These are phyloP conservation scores for Magnaporthales sp. DNA, from an alignment of 2,329 filamentous ascomycete species.

Conservation along the genomic window DNA sequence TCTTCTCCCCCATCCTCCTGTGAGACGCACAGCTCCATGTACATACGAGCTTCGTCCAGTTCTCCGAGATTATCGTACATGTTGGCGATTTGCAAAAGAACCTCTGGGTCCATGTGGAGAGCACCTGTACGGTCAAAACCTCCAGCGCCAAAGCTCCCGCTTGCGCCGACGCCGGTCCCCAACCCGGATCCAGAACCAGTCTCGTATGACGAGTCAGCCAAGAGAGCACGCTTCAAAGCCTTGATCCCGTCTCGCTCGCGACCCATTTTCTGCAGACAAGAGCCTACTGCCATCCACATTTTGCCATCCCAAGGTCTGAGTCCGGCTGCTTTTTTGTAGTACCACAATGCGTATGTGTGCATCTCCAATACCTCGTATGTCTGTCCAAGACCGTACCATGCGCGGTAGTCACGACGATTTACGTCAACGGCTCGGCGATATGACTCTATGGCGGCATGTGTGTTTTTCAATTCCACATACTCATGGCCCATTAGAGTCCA, in stretches of 20 bases:
- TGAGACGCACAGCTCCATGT: conserved; percentile 92
- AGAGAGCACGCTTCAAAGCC: conserved; percentile 82
- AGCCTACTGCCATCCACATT: conserved; percentile 96
- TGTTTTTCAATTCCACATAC: conserved; percentile 98
- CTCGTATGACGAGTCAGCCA: conserved; percentile 82
- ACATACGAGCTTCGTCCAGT: conserved; percentile 72
- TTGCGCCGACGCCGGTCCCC: conserved; percentile 7
- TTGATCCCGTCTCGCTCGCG: conserved; percentile 87
- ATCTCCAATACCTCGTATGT: conserved; percentile 97
- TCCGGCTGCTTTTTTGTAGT: conserved; percentile 91
- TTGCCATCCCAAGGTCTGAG: conserved; percentile 94
- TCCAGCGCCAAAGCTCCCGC: conserved; percentile 41
- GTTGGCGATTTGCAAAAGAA: conserved; percentile 78
- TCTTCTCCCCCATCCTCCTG: conserved; percentile 65
- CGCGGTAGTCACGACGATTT: conserved; percentile 91
- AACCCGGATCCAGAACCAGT: conserved; percentile 11
- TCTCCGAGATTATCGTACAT: conserved; percentile 80
- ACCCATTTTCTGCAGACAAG: conserved; percentile 83
- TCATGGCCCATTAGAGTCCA: conserved; percentile 99
- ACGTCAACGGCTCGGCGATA: conserved; percentile 93
- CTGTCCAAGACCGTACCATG: conserved; percentile 95
- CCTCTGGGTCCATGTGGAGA: conserved; percentile 72
- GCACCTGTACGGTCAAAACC: conserved; percentile 39
- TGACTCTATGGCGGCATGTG: conserved; percentile 92
- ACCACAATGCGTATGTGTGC: conserved; percentile 95